Base-by-base conservation (phyloP, 2,329 filamentous ascomycete species). In the Aureobasidium pullulans region DNA sequence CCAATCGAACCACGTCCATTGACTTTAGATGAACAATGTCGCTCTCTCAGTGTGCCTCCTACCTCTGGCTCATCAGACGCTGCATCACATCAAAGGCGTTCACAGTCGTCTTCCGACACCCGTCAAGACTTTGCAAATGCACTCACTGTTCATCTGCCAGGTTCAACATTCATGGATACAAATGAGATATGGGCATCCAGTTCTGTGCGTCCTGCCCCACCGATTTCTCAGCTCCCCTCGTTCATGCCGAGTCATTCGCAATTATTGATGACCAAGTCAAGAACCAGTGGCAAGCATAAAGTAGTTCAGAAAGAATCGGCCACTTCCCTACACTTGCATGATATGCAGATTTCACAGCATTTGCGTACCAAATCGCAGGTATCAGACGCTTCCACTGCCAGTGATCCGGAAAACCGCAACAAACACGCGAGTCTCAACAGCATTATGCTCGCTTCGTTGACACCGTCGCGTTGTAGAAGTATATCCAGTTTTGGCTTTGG, bases 291-390 rank as follows among this genome's bases (percentile, higher is more conserved):
- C 19, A 28, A 46, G 13, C 39, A 46, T 6, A 46, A 56, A 32
- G 16, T 16, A 6, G n/a, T 32, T 23, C 34, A 36, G 6, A 48
- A 11, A 11, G 32, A 37, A 7, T 61, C 57, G 15, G 50, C 44
- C 10, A 49, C n/a, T 7, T 63, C 63, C 10, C 66, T 77, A 2
- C 76, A 77, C 61, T 68, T 78, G 1, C 66, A 74, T 52, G 72
- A 69, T 34, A 77, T 77, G 75, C 69, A 72, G 11, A 77, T 78
- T 31, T 76, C 73, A 2, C 72, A 75, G 53, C 75, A 76, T 64
- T 65, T 78, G 13, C 74, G 76, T 6, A 76, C 73, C 6, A 70
- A 70, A 15, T 77, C 75, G 3, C 65, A 71, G 11, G 70, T 73
- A 3, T 76, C 73, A n/a, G 62, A 63, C n/a, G 40, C 40, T 6